phyloP scores from a whole-genome alignment of 2,329 filamentous ascomycete species.

The Fusarium longipes region DNA sequence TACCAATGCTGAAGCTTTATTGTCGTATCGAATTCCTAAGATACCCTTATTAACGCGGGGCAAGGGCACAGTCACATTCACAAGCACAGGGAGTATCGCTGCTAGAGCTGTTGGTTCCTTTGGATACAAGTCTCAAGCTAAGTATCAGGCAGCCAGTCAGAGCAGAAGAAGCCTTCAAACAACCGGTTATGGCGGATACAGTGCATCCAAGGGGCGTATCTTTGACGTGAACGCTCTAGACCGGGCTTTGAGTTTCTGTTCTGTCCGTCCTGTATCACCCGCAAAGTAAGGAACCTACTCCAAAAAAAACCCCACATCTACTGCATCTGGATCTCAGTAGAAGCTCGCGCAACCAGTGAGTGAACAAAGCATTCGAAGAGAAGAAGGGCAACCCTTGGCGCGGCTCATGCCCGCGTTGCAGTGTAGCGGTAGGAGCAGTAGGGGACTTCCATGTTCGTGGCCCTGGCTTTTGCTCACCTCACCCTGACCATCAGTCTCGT shows the following conservation, averaged over 20 bases:
- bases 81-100: constrained; percentile 3
- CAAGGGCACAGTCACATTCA: neutral
- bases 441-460: constrained; percentile 10
- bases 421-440: neutral
- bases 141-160: neutral
- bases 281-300: constrained; percentile 11
- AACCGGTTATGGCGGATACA: constrained; percentile 27
- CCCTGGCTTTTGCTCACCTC: constrained; percentile 33
- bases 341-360: constrained; percentile 3
- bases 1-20: constrained; percentile 16
- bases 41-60: constrained; percentile 3
- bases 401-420: constrained; percentile 24
- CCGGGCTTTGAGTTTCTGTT: constrained; percentile 1
- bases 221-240: constrained; percentile 10
- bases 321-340: constrained; percentile 37
- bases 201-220: constrained; percentile 4
- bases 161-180: constrained; percentile 9
- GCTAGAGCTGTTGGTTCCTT: constrained; percentile 11
- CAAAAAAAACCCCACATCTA: constrained; percentile 35
- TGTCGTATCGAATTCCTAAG: constrained; percentile 32
- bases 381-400: constrained; percentile 32
- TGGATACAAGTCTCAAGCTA: neutral
- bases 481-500: constrained; percentile 34
- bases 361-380: constrained; percentile 24
- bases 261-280: constrained; percentile 3